Evolutionary conservation across 495 filamentous ascomycete species (phyloP).

Genomic region (Penicillium angulare): DNA sequence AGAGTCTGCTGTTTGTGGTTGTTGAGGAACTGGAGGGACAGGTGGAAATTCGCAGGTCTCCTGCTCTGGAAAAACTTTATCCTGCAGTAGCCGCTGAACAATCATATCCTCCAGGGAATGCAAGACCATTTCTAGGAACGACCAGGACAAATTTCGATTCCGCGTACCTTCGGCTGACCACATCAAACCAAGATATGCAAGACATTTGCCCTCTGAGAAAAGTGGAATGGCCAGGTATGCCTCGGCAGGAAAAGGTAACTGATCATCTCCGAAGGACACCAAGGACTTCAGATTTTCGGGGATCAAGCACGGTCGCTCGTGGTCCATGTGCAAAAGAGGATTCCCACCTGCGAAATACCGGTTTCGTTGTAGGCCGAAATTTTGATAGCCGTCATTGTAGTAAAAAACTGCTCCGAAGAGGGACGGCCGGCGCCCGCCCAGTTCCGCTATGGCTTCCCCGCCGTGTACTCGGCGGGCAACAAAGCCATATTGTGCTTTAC

Average conservation of each 20-base stretch:
- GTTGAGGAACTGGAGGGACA: conserved; percentile 36
- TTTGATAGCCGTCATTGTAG: conserved; percentile 61
- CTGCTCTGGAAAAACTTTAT: conserved; percentile 7
- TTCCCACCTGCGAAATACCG: conserved; percentile 65
- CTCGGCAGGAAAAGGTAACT: conserved; percentile 59
- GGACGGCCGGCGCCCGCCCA: conserved; percentile 50
- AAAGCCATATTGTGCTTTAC: conserved; percentile 68
- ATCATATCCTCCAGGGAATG: conserved; percentile 77
- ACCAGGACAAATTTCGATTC: conserved; percentile 61
- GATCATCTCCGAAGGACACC: conserved; percentile 59
- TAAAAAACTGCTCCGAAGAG: conserved; percentile 68
- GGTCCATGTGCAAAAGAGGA: conserved; percentile 67
- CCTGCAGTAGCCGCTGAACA: conserved; percentile 48
- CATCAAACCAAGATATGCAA: conserved; percentile 74
- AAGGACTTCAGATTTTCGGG: conserved; percentile 61
- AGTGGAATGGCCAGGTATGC: conserved; percentile 73
- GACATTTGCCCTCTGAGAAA: conserved; percentile 66
- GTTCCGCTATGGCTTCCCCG: conserved; percentile 49
- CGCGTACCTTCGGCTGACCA: conserved; percentile 65
- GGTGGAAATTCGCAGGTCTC: conserved; percentile 6
- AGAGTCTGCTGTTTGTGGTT: conserved; percentile 16
- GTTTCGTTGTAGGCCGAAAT: conserved; percentile 53
- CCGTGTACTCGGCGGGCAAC: conserved; percentile 64
- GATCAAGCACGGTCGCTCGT: conserved; percentile 73
- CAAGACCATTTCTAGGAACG: conserved; percentile 68